A percentile compares a stretch with the other conserved stretches of the same genome.
These are phyloP conservation scores for Rhododendron simsii DNA, from an alignment of 148 eudicot genomes.

Conservation along the genomic window DNA sequence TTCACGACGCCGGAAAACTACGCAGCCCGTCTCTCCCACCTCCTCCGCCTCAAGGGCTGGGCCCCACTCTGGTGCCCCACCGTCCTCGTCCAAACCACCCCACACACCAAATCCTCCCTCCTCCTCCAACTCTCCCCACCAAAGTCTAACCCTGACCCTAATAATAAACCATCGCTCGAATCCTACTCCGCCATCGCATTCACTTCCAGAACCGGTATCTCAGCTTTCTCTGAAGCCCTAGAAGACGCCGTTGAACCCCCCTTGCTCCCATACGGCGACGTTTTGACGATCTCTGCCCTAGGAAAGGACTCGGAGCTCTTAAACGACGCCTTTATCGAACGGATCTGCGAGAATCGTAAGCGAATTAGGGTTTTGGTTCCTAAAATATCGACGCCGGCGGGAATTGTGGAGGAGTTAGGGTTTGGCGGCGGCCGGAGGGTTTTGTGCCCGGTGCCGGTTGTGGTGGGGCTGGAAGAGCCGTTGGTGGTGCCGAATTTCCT, in stretches of 20 bases:
- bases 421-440: conserved; percentile 44
- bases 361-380: conserved; percentile 56
- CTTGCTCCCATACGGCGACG: conserved; percentile 25
- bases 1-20: conserved; percentile 80
- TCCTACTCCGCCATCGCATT: conserved; percentile 70
- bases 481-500: conserved; percentile 57
- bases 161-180: conserved; percentile 25
- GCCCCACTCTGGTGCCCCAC: conserved; percentile 73
- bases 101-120: conserved; percentile 36
- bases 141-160: not conserved
- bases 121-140: conserved; percentile 23
- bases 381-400: conserved; percentile 45
- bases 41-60: conserved; percentile 49
- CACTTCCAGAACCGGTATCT: conserved; percentile 76
- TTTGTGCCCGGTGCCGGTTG: conserved; percentile 67
- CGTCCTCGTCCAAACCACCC: conserved; percentile 51
- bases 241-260: conserved; percentile 13
- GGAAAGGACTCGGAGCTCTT: conserved; percentile 70
- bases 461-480: conserved; percentile 67
- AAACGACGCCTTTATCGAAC: conserved; percentile 22
- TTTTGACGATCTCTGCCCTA: conserved; percentile 52
- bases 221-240: conserved; percentile 57
- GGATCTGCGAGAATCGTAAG: conserved; percentile 25
- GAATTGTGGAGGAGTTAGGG: conserved; percentile 56
- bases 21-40: conserved; percentile 54